Evolutionary conservation across 805 yeast genomes (phyloP).

Genomic region (Barnettozyma californica): DNA sequence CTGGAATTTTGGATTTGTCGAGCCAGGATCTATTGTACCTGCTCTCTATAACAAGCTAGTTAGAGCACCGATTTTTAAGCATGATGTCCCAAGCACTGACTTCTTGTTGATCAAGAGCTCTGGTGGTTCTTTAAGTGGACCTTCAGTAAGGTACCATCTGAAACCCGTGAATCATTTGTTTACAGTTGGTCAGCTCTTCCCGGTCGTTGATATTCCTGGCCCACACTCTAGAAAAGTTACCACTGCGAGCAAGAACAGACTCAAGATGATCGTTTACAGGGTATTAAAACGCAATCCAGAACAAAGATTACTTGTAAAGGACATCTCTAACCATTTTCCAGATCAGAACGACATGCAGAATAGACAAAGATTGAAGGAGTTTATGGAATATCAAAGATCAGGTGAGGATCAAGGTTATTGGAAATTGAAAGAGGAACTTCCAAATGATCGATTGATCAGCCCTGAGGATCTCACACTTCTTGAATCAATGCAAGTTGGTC

Average conservation of each 20-base stretch:
- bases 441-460: conserved; percentile 71
- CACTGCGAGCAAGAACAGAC: conserved; percentile 81
- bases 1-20: conserved; percentile 98
- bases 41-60: conserved; percentile 87
- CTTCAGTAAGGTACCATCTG: conserved; percentile 53
- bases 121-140: conserved; percentile 69
- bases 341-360: conserved; percentile 97
- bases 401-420: conserved; percentile 95
- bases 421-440: conserved; percentile 78
- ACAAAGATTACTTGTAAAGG: conserved; percentile 75
- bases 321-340: conserved; percentile 88
- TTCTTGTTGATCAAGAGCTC: conserved; percentile 75
- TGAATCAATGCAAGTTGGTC: conserved; percentile 94
- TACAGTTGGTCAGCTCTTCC: conserved; percentile 88
- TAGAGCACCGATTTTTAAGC: conserved; percentile 90
- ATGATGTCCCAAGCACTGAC: conserved; percentile 73
- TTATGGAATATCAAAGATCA: conserved; percentile 93
- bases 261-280: conserved; percentile 90
- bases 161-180: conserved; percentile 68
- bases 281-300: conserved; percentile 71
- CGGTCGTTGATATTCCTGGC: conserved; percentile 93
- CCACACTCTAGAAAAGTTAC: conserved; percentile 97
- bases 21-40: conserved; percentile 89
- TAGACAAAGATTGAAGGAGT: conserved; percentile 90
- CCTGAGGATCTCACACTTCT: conserved; percentile 88